Base-by-base conservation (phyloP, 2,329 filamentous ascomycete genomes). In the Thielaviopsis euricoi region DNA sequence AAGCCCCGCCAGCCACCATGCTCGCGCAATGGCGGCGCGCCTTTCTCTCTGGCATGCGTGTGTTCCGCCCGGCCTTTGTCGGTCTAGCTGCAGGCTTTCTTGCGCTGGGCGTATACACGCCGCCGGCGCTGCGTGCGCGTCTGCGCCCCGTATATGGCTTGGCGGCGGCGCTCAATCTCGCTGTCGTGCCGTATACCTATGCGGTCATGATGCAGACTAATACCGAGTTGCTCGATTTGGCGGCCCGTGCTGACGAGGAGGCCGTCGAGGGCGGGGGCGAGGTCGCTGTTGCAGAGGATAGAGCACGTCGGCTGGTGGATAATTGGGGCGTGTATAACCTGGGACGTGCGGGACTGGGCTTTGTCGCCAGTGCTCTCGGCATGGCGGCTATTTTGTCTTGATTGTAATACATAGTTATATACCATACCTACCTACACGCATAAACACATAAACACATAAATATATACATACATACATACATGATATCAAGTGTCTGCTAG, bases 241-340 rank as follows among this genome's bases (percentile, higher is more conserved):
- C 54, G 5, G 54, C 40, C 4, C 22, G 22, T 2, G 29, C 23
- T 2, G 25, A 56, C 26, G n/a, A 50, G 26, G 19, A n/a, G 13
- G n/a, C 21, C 5, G 25, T 13, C n/a, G 12, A 46, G n/a, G 21
- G 25, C 21, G 33, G 48, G 21, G 40, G 25, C 21, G 33, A 52
- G 21, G 40, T 53, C 19, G 37, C 21, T 23, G 50, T 40, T 17
- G 26, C 23, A 2, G 58, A 59, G 29, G 58, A 56, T 12, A 21
- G 55, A 1, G 58, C 54, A 10, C 51, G 51, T 40, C 49, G 50
- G 21, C 40, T 60, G 23, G 58, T 60, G 13, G 50, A 56, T 52
- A 46, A 56, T 17, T 60, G 58, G 58, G 58, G 58, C 15, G 23
- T 57, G 54, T 19, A 57, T 50, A 60, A 60, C n/a, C n/a, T 57